phyloP scores from a whole-genome alignment of 1,284 basidiomycete species.

The Mrakiaceae sp. region DNA sequence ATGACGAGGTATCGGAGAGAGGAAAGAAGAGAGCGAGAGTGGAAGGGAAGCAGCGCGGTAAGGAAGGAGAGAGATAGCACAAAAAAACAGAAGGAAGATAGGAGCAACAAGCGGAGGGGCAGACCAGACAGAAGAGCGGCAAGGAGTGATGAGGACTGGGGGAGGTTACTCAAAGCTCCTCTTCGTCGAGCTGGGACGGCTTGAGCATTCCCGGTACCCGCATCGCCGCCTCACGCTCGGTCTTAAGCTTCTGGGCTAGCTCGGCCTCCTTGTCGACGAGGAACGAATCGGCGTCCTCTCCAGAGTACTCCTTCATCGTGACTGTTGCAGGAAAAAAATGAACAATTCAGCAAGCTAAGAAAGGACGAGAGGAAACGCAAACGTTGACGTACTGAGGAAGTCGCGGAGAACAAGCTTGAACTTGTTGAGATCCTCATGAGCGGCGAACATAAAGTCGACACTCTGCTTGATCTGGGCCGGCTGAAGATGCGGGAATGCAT shows the following conservation, averaged over 20 bases:
- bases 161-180: conserved; percentile 5
- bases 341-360: not conserved
- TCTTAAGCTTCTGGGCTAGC: conserved; percentile 51
- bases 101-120: no score
- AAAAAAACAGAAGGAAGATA: no score
- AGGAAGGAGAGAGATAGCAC: no score
- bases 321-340: conserved; percentile 50
- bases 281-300: conserved; percentile 69
- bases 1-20: no score
- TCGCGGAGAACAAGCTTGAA: conserved; percentile 90
- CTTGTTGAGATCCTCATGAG: conserved; percentile 75
- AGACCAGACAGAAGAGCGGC: no score
- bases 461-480: conserved; percentile 32
- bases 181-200: conserved; percentile 76
- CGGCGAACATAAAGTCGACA: conserved; percentile 60
- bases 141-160: no score
- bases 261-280: conserved; percentile 93
- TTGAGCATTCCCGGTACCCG: conserved; percentile 94
- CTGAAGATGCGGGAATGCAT: conserved; percentile 83
- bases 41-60: no score
- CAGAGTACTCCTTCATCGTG: conserved; percentile 78
- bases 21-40: no score
- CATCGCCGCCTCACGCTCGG: conserved; percentile 77
- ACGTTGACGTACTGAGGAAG: conserved; percentile 34
- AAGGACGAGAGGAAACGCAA: not conserved